Conservation (phyloP, 2,329 filamentous ascomycete species). For the Simplicillium aogashimaense region DNA sequence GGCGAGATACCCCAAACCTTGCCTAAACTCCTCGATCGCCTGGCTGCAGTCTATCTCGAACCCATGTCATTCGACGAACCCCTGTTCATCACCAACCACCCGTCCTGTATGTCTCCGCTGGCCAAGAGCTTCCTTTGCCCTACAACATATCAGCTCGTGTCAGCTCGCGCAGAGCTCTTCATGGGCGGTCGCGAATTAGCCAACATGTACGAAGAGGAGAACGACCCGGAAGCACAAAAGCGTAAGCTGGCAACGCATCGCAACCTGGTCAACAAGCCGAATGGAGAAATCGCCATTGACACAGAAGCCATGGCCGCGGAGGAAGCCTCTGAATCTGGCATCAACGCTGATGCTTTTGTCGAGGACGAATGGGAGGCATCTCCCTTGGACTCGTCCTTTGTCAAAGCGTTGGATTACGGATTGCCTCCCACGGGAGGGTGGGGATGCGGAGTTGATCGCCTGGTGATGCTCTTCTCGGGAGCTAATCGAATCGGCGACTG, state of each 20-base stretch:
- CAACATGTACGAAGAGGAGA: constrained; percentile 98
- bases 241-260: constrained; percentile 62
- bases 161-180: constrained; percentile 79
- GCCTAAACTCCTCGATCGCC: constrained; percentile 66
- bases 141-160: constrained; percentile 58
- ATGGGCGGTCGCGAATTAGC: constrained; percentile 72
- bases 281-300: constrained; percentile 20
- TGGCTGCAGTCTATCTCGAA: constrained; percentile 71
- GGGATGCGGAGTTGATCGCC: constrained; percentile 85
- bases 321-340: constrained; percentile 3
- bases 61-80: constrained; percentile 57
- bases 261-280: constrained; percentile 22
- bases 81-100: constrained; percentile 83
- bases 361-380: constrained; percentile 31
- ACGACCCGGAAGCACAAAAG: constrained; percentile 78
- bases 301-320: constrained; percentile 6
- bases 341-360: constrained; percentile 7
- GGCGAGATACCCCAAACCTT: constrained; percentile 51
- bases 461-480: constrained; percentile 85
- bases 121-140: constrained; percentile 76
- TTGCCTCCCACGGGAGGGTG: constrained; percentile 94
- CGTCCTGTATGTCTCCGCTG: constrained; percentile 81
- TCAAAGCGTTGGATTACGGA: constrained; percentile 76
- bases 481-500: constrained; percentile 74
- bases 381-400: constrained; percentile 67